Percentiles rank a stretch among this genome's conserved stretches.
Conservation (phyloP, 306 rosid genomes). For the apple (Malus domestica) region ASM211411v1 NC_041793.1:40456001-40456500, state of each 20-base stretch:
- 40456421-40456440: slow-evolving; percentile 69
- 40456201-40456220: slow-evolving; percentile 31
- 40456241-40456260: slow-evolving; percentile 68
- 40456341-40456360: slow-evolving; percentile 25
- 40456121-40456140: slow-evolving; percentile 31
- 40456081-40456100: slow-evolving; percentile 40
- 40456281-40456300: slow-evolving; percentile 64
- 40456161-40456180: slow-evolving; percentile 39
- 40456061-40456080: slow-evolving; percentile 40
- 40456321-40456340: slow-evolving; percentile 49
- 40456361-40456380: slow-evolving; percentile 43
- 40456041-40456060: slow-evolving; percentile 64
- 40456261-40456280: slow-evolving; percentile 41
- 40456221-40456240: slow-evolving; percentile 33
- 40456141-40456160: slow-evolving; percentile 74
- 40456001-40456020: slow-evolving; percentile 58
- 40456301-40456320: slow-evolving; percentile 53
- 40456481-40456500: background rate
- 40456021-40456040: slow-evolving; percentile 35
- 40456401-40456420: slow-evolving; percentile 52
- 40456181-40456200: slow-evolving; percentile 53
- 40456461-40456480: background rate
- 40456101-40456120: slow-evolving; percentile 39
- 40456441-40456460: slow-evolving; percentile 59
- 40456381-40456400: slow-evolving; percentile 49